A percentile compares a stretch with the other conserved stretches of the same genome.
phyloP scores from a whole-genome alignment of 73 alveolate genomes.

The Paraurostyla sp. region DNA sequence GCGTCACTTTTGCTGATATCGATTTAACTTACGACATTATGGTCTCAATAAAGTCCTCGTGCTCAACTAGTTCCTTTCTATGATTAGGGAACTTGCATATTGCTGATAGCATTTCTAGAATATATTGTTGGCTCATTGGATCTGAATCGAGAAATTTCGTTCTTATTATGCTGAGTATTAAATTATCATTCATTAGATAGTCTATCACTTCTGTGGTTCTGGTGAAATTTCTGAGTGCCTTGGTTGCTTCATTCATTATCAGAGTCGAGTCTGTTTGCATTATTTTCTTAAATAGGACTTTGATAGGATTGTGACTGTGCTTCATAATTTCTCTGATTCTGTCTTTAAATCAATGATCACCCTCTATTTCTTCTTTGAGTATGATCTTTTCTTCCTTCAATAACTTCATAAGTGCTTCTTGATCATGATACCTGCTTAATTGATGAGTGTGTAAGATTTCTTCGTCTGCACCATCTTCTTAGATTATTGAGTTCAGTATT shows the following conservation, averaged over 20 bases:
- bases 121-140: conserved; percentile 32
- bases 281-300: conserved; percentile 28
- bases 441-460: not conserved
- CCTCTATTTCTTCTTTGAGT: conserved; percentile 12
- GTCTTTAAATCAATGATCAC: not conserved
- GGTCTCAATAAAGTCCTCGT: conserved; percentile 52
- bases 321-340: conserved; percentile 41
- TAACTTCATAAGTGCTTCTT: not conserved
- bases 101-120: conserved; percentile 61
- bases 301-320: conserved; percentile 43
- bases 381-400: conserved; percentile 33
- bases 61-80: conserved; percentile 56
- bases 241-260: conserved; percentile 69
- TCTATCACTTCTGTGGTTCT: conserved; percentile 57
- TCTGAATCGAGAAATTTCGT: conserved; percentile 65
- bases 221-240: conserved; percentile 56
- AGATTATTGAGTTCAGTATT: conserved; percentile 59
- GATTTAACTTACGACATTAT: conserved; percentile 58
- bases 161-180: conserved; percentile 19
- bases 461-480: conserved; percentile 70
- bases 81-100: conserved; percentile 56
- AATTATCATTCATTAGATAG: conserved; percentile 28
- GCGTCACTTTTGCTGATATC: conserved; percentile 72
- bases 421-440: not conserved
- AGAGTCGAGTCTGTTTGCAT: conserved; percentile 51